Percentiles rank a stretch among this genome's conserved stretches.
Evolutionary conservation across 768 basidiomycete genomes (phyloP).

Genomic region (Lactarius psammicola): DNA sequence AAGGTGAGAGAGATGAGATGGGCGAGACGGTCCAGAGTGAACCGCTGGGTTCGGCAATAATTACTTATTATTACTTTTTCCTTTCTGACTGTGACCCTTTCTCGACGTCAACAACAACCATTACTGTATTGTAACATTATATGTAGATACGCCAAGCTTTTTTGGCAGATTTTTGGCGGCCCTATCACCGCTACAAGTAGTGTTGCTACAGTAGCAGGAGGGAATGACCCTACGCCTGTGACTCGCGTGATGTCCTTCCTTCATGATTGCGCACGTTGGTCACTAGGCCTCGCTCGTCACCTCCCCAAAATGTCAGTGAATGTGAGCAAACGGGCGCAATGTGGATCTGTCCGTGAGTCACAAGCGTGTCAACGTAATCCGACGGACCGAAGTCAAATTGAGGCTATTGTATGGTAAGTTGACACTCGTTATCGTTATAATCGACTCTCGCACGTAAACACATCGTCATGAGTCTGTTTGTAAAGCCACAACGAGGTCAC

Average conservation of each 20-base stretch:
- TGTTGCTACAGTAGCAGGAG: background rate
- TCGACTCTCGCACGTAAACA: background rate
- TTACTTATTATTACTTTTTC: background rate
- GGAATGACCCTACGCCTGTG: background rate
- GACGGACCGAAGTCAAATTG: background rate
- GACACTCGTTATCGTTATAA: background rate
- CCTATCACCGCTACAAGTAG: background rate
- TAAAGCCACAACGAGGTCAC: too few relatives aligned
- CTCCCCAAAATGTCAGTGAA: background rate
- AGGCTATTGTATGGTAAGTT: too few relatives aligned
- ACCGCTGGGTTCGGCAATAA: background rate
- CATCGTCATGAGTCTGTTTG: background rate
- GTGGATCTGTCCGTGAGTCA: background rate
- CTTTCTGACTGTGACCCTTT: background rate
- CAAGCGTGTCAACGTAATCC: background rate
- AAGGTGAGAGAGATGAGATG: background rate
- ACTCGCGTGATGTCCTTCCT: background rate
- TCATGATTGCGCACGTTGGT: background rate
- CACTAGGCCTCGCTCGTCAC: background rate
- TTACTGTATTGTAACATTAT: conserved; percentile 1
- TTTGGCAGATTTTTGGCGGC: background rate
- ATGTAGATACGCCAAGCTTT: background rate
- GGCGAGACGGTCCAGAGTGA: background rate
- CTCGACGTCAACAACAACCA: background rate
- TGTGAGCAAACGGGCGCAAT: background rate